A percentile compares a stretch with the other conserved stretches of the same genome.
Conservation (phyloP, 2,329 filamentous ascomycete genomes). For the Xylaria arbuscula region DNA sequence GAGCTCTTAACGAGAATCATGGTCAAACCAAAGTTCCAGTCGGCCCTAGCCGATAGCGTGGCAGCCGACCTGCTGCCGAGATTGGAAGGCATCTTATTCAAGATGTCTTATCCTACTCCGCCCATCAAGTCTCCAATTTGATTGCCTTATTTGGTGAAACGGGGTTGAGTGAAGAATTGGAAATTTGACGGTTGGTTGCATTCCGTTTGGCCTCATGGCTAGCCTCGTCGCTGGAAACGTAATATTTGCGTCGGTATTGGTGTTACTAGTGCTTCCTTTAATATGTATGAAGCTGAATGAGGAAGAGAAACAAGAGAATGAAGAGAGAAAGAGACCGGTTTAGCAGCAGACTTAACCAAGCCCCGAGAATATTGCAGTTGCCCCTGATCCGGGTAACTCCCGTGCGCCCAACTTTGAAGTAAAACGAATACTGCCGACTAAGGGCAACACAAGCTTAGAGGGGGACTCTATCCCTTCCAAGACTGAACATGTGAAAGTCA, state of each 20-base stretch:
- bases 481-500: too few relatives aligned
- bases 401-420: neutral
- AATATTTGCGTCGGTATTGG: neutral
- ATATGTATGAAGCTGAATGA: neutral
- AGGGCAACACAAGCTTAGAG: neutral
- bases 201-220: neutral
- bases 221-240: neutral
- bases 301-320: neutral
- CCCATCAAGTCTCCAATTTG: slow-evolving; percentile 23
- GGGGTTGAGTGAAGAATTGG: neutral
- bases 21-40: slow-evolving; percentile 27
- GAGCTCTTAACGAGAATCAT: slow-evolving; percentile 36
- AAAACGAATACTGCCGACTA: neutral
- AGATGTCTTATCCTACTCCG: slow-evolving; percentile 34
- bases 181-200: neutral
- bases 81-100: slow-evolving; percentile 34
- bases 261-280: neutral
- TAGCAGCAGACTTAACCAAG: neutral
- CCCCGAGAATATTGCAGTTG: neutral
- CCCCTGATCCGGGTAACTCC: neutral
- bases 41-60: slow-evolving; percentile 20
- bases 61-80: slow-evolving; percentile 17
- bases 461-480: too few relatives aligned
- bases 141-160: neutral
- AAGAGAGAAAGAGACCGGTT: neutral